phyloP scores from a whole-genome alignment of 2,329 filamentous ascomycete genomes.

The Calonectria pteridis region DNA sequence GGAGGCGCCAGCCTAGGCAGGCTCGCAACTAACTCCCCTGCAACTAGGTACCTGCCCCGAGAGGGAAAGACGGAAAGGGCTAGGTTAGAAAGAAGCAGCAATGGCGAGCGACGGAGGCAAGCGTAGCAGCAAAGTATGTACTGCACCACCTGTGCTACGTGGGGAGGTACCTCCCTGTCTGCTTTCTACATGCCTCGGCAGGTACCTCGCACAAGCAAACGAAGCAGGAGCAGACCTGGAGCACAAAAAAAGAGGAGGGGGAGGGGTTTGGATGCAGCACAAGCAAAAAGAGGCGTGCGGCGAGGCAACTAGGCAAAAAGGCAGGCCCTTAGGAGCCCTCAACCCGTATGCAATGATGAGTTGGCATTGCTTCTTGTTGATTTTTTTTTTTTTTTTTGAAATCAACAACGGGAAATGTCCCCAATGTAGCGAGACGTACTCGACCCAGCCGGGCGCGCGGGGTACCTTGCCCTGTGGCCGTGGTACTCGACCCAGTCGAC shows the following conservation, averaged over 20 bases:
- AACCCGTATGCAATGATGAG: slow-evolving; percentile 80
- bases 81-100: slow-evolving; percentile 30
- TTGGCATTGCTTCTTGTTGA: slow-evolving; percentile 75
- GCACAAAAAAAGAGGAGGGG: slow-evolving; percentile 20
- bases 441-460: slow-evolving; percentile 33
- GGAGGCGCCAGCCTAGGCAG: not conserved
- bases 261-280: slow-evolving; percentile 22
- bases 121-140: slow-evolving; percentile 22
- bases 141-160: not conserved
- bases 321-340: slow-evolving; percentile 47
- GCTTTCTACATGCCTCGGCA: not conserved
- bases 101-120: slow-evolving; percentile 27
- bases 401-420: slow-evolving; percentile 40
- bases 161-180: not conserved
- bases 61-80: slow-evolving; percentile 1
- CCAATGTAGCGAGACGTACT: slow-evolving; percentile 38
- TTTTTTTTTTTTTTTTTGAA: slow-evolving; percentile 69
- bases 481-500: slow-evolving; percentile 21
- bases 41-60: slow-evolving; percentile 7
- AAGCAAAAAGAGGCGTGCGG: slow-evolving; percentile 37
- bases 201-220: not conserved
- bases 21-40: slow-evolving; percentile 9
- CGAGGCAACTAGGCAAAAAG: slow-evolving; percentile 42
- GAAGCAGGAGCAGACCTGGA: not conserved
- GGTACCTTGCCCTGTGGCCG: slow-evolving; percentile 33